Conservation (phyloP, 2,329 filamentous ascomycete genomes). For the Botrytis hyacinthi region DNA sequence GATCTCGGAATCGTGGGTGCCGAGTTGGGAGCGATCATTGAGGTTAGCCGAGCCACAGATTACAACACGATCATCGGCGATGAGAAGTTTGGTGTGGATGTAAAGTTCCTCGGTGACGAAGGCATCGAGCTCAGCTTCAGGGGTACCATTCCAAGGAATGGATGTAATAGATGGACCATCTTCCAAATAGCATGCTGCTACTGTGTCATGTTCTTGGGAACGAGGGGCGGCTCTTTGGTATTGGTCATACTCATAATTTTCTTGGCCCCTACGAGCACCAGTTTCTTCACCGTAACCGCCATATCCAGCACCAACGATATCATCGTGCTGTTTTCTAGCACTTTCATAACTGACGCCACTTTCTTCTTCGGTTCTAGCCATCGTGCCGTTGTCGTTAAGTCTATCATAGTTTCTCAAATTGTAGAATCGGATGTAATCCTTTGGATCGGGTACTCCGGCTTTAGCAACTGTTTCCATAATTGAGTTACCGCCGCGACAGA, state of each 20-base stretch:
- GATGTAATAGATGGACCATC: constrained; percentile 65
- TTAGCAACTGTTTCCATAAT: constrained; percentile 70
- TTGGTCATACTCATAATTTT: constrained; percentile 42
- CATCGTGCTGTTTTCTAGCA: constrained; percentile 63
- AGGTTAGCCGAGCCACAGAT: constrained; percentile 71
- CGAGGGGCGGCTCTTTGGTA: constrained; percentile 70
- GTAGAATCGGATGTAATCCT: constrained; percentile 77
- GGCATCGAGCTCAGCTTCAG: constrained; percentile 56
- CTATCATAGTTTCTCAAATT: constrained; percentile 83
- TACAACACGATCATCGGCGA: constrained; percentile 77
- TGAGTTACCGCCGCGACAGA: constrained; percentile 72
- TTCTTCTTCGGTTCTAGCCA: constrained; percentile 58
- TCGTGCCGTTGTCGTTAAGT: constrained; percentile 66
- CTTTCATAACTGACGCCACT: constrained; percentile 67
- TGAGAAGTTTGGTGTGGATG: constrained; percentile 68
- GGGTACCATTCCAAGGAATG: constrained; percentile 54
- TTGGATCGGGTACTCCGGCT: constrained; percentile 64
- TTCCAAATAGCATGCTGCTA: constrained; percentile 82
- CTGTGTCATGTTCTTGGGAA: constrained; percentile 66
- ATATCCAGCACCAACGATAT: constrained; percentile 50
- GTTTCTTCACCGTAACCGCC: constrained; percentile 41
- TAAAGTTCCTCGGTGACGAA: constrained; percentile 64
- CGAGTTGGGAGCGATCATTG: constrained; percentile 70
- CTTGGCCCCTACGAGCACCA: constrained; percentile 39
- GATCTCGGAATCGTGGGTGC: constrained; percentile 82